A percentile compares a stretch with the other conserved stretches of the same genome.
These are phyloP conservation scores for Lithocarpus polystachyus DNA, from an alignment of 306 rosid genomes.

Conservation along the genomic window DNA sequence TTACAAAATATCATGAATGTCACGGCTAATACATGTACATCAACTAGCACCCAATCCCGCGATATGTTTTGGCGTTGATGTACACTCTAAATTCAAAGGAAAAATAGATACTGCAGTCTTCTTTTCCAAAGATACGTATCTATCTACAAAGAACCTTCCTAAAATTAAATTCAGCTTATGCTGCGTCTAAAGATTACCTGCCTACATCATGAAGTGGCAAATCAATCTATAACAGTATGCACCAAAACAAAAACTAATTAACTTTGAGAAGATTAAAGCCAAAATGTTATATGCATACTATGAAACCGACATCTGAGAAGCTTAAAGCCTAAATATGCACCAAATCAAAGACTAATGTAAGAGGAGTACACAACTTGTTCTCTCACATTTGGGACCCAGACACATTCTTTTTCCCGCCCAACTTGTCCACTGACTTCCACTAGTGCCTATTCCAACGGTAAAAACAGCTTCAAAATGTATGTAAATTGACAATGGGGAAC, in stretches of 20 bases:
- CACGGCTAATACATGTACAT: too few relatives aligned
- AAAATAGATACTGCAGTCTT: not conserved
- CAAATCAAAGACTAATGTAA: not conserved
- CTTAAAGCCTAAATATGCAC: not conserved
- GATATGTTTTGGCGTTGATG: not conserved
- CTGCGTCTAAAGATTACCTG: too few relatives aligned
- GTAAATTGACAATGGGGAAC: slow-evolving; percentile 4
- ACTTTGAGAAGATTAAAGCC: too few relatives aligned
- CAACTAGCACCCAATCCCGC: too few relatives aligned
- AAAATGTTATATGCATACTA: too few relatives aligned
- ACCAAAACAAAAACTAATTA: not conserved
- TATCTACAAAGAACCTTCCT: too few relatives aligned
- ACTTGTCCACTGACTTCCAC: slow-evolving; percentile 13
- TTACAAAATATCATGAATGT: too few relatives aligned
- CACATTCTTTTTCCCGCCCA: slow-evolving; percentile 5
- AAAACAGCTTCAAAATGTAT: slow-evolving; percentile 8
- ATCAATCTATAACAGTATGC: not conserved
- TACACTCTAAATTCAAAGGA: not conserved
- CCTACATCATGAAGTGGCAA: not conserved
- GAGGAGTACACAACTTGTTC: not conserved
- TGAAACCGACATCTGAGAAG: not conserved
- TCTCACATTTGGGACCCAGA: too few relatives aligned
- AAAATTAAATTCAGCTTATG: too few relatives aligned
- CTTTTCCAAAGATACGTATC: too few relatives aligned
- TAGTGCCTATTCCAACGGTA: not conserved